Percentiles rank a stretch among this genome's conserved stretches.
phyloP scores from a whole-genome alignment of 805 yeast species.

The Candida pseudofarinosa region DNA sequence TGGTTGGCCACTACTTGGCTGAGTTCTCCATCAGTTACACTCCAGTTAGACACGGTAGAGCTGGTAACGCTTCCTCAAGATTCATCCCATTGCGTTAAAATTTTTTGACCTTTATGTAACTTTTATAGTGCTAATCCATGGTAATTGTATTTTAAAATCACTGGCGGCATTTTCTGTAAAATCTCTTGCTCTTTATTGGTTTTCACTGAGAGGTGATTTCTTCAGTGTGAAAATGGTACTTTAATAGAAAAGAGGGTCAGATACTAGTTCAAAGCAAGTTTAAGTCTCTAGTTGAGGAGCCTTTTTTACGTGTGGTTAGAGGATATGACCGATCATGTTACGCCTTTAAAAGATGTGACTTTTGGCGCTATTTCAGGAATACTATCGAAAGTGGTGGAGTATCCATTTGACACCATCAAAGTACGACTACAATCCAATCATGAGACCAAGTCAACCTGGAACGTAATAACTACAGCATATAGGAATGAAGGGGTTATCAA shows the following conservation, averaged over 20 bases:
- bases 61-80: slow-evolving; percentile 78
- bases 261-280: neutral
- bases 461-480: slow-evolving; percentile 62
- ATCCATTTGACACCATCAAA: slow-evolving; percentile 89
- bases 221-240: neutral
- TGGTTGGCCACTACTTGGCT: slow-evolving; percentile 99
- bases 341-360: slow-evolving; percentile 36
- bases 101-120: neutral
- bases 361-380: slow-evolving; percentile 70
- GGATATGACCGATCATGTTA: slow-evolving; percentile 6
- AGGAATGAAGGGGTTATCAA: slow-evolving; percentile 59
- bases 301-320: too few relatives aligned
- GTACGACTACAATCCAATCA: slow-evolving; percentile 70
- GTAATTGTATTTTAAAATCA: neutral
- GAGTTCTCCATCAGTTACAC: slow-evolving; percentile 99
- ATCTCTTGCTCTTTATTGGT: neutral
- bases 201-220: neutral
- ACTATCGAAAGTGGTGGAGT: slow-evolving; percentile 78
- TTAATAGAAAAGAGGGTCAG: neutral
- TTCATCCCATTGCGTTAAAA: slow-evolving; percentile 63
- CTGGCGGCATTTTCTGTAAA: neutral
- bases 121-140: slow-evolving; percentile 1
- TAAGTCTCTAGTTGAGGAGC: neutral
- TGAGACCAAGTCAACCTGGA: slow-evolving; percentile 55
- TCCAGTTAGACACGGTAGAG: slow-evolving; percentile 99